Evolutionary conservation across 331 rosid genomes (phyloP).

Genomic region (Spiraea crenata): DNA sequence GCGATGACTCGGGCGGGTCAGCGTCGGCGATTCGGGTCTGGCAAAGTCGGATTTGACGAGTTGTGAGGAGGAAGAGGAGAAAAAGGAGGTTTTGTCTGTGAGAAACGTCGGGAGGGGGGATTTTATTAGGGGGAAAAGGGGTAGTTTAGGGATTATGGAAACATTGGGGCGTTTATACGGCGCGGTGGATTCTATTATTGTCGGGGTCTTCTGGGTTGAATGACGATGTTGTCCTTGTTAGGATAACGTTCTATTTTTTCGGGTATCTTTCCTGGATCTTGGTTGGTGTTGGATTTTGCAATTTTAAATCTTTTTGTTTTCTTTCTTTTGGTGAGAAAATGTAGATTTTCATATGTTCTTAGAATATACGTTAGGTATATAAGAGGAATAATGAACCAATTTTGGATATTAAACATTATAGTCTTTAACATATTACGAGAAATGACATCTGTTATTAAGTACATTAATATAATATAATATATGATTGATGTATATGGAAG

Average conservation of each 20-base stretch:
- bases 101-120: conserved; percentile 11
- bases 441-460: background rate
- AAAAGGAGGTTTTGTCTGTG: background rate
- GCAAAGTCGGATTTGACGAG: background rate
- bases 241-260: conserved; percentile 28
- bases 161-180: conserved; percentile 29
- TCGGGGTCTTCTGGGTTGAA: background rate
- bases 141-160: conserved; percentile 18
- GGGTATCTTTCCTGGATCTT: background rate
- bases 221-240: conserved; percentile 34
- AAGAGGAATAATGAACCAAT: background rate
- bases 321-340: background rate
- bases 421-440: too few relatives aligned
- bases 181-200: conserved; percentile 42
- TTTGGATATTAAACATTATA: background rate
- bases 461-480: too few relatives aligned
- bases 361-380: background rate
- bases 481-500: too few relatives aligned
- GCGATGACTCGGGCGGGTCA: conserved; percentile 46
- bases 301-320: background rate
- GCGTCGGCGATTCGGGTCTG: conserved; percentile 4
- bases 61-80: background rate
- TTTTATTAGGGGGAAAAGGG: conserved; percentile 23
- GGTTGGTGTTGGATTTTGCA: background rate
- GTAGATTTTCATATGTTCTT: background rate